Evolutionary conservation across 768 basidiomycete species (phyloP).

Genomic region (Boletus fagicola): DNA sequence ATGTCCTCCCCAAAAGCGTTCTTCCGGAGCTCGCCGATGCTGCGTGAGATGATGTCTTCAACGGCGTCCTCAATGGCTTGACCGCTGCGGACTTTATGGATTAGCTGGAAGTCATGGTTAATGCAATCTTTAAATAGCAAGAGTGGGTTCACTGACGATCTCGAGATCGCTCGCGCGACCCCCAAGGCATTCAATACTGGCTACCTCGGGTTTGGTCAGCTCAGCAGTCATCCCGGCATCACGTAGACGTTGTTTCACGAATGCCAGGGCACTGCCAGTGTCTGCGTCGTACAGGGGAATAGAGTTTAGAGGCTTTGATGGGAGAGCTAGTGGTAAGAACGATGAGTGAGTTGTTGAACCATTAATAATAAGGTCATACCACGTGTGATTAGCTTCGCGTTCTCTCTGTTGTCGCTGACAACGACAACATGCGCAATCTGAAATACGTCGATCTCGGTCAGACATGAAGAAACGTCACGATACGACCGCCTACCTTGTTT

Average conservation of each 20-base stretch:
- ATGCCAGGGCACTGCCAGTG: constrained; percentile 69
- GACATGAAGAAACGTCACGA: background rate
- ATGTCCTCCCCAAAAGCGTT: constrained; percentile 90
- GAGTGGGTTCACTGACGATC: constrained; percentile 48
- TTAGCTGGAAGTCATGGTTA: constrained; percentile 47
- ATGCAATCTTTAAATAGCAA: background rate
- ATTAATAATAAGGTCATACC: constrained; percentile 40
- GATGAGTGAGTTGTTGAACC: background rate
- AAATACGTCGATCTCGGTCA: background rate
- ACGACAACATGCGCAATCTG: constrained; percentile 92
- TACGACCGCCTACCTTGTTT: constrained; percentile 53
- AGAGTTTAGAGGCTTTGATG: constrained; percentile 75
- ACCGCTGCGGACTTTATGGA: constrained; percentile 81
- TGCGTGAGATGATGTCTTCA: constrained; percentile 82
- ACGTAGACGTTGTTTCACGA: constrained; percentile 75
- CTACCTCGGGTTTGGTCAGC: constrained; percentile 54
- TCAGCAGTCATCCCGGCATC: constrained; percentile 52
- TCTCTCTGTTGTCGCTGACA: constrained; percentile 85
- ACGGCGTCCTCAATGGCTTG: constrained; percentile 75
- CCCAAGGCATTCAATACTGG: constrained; percentile 72
- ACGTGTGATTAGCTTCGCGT: constrained; percentile 79
- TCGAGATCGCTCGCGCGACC: constrained; percentile 90
- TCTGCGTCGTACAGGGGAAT: constrained; percentile 88
- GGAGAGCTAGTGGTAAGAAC: constrained; percentile 54
- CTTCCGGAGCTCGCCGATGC: constrained; percentile 82